These are phyloP conservation scores for Neoscytalidium dimidiatum DNA, from an alignment of 2,329 filamentous ascomycete species.

Conservation along the genomic window DNA sequence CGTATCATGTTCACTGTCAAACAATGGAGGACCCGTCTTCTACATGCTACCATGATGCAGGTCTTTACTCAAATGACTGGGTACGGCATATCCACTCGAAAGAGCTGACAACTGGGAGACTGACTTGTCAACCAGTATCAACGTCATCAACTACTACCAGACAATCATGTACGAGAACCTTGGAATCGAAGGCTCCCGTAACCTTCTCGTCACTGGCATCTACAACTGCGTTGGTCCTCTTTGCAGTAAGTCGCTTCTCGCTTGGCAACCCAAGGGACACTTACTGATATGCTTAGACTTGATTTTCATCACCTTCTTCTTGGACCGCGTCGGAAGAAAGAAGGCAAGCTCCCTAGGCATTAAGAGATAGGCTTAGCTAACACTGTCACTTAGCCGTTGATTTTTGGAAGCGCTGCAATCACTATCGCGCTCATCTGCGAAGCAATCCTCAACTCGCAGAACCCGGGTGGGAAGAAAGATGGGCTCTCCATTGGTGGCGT, in stretches of 20 bases:
- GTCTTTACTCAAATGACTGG: constrained; percentile 67
- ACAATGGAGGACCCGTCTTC: constrained; percentile 61
- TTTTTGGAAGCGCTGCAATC: constrained; percentile 57
- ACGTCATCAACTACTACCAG: constrained; percentile 65
- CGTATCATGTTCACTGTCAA: constrained; percentile 59
- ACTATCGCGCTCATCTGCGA: constrained; percentile 62
- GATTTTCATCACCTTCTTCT: constrained; percentile 60
- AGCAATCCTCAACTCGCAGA: constrained; percentile 53
- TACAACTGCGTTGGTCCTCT: constrained; percentile 62
- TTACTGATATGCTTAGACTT: constrained; percentile 39
- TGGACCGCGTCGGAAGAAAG: constrained; percentile 50
- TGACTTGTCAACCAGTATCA: constrained; percentile 31
- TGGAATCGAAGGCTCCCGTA: constrained; percentile 57
- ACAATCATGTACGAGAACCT: constrained; percentile 60
- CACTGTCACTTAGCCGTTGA: constrained; percentile 48
- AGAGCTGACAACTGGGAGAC: not conserved
- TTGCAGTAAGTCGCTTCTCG: constrained; percentile 33
- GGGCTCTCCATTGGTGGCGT: constrained; percentile 62
- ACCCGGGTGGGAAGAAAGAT: constrained; percentile 35
- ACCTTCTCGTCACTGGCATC: constrained; percentile 59
- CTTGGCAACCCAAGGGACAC: not conserved
- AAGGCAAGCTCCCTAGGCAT: not conserved
- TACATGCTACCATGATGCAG: constrained; percentile 64
- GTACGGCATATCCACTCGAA: constrained; percentile 26
- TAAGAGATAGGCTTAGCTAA: not conserved